Evolutionary conservation across 2,329 filamentous ascomycete species (phyloP), one percentile per base, ranked within the genome.

Genomic region (Microsporum canis): DNA sequence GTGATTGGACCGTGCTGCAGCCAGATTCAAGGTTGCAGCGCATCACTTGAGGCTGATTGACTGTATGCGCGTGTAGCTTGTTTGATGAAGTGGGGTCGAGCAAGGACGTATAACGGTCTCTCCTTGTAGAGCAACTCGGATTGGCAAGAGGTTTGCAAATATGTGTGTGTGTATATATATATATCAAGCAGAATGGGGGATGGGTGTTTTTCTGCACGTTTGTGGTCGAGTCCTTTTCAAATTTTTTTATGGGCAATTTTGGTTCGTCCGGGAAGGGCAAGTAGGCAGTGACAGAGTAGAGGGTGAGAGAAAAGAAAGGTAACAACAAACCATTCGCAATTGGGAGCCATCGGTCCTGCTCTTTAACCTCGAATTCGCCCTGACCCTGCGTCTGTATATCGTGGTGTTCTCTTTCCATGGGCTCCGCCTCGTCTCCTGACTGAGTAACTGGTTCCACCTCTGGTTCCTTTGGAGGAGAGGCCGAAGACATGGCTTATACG

Each of bases 341-440:
- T 75, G 94, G 94, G 76, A 99, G 84, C 94, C 94, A 99, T 82
- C 94, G 83, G 79, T 99, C 94, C 79, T 99, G 94, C 79, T 99
- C 94, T 83, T 97, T 97, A 78, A 97, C 92, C 79, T 97, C 92
- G 76, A 96, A 96, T 80, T 97, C 92, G 78, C 90, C 85, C 77
- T 88, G 82, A 75, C 83, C 87, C 76, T 82, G 82, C 75, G 82
- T 81, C 80, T 90, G 87, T 85, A 82, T 80, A 76, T 91, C 88
- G 80, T 76, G 75, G 63, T 77, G 73, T 62, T 78, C 76, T 69
- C 80, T 80, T 72, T 95, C 91, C 89, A 95, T 95, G 84, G 88
- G 87, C 82, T 87, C 86, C 82, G 94, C 89, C 73, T 83, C 80
- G 81, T 95, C 89, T 80, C 94, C 91, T 82, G 91, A 95, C 82